Percentiles rank a stretch among this genome's conserved stretches.
phyloP scores from a whole-genome alignment of 2,329 filamentous ascomycete species.

The Aspergillus thermomutatus region DNA sequence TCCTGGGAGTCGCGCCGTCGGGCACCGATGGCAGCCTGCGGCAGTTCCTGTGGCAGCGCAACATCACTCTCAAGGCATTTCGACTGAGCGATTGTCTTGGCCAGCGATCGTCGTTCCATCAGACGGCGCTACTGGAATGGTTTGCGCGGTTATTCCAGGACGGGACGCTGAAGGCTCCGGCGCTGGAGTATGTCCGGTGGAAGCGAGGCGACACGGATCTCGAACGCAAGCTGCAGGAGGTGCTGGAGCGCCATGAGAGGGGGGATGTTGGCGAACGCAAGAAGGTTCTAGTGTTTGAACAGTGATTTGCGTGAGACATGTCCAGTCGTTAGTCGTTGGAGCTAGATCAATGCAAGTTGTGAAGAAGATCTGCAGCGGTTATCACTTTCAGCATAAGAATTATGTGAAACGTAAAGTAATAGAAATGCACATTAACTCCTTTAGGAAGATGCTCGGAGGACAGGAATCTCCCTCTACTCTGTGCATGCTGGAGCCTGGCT shows the following conservation, averaged over 20 bases:
- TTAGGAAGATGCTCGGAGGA: no score
- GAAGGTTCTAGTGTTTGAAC: not conserved
- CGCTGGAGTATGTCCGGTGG: conserved; percentile 3
- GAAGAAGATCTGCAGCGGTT: no score
- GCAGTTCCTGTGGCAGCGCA: not conserved
- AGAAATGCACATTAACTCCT: no score
- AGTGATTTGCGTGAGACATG: not conserved
- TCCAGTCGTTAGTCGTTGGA: not conserved
- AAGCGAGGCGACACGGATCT: not conserved
- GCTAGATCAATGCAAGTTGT: no score
- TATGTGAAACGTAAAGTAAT: no score
- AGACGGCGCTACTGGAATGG: not conserved
- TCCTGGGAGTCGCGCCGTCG: not conserved
- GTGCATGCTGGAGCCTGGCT: no score
- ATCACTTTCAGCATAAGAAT: no score
- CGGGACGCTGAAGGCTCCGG: not conserved
- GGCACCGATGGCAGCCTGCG: not conserved
- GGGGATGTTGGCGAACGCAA: not conserved
- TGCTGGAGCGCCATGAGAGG: not conserved
- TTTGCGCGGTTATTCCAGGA: not conserved
- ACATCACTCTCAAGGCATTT: not conserved
- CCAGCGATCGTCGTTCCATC: not conserved
- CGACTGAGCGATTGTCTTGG: not conserved
- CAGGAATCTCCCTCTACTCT: no score
- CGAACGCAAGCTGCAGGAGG: not conserved